Evolutionary conservation across 176 grass and related monocot genomes (phyloP), one percentile per base, ranked within the genome.

Genomic region (Cenchrus americanus): DNA sequence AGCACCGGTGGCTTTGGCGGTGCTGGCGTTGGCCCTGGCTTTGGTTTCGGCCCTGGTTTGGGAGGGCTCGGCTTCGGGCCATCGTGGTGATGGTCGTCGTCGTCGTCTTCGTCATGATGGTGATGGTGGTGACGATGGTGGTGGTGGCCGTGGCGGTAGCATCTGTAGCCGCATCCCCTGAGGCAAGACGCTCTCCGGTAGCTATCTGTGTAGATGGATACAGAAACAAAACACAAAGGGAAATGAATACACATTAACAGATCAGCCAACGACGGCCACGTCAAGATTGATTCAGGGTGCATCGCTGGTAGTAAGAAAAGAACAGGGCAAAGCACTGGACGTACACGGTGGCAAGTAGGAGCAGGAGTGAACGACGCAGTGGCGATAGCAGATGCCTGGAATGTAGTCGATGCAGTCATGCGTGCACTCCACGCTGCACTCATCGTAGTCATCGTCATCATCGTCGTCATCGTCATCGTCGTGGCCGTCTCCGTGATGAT

Each of bases 171-270:
- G 78, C 83, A 89, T 24, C 5, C 27, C 26, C 63, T 71, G 72
- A 72, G 71, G 72, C 83, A 89, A 6, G 24, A 15, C 5, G 1
- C 6, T 68, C 24, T 69, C 46, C 1, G 2, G 1, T 41, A 71
- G 18, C 65, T 57, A 71, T 72, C 88, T 88, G 82, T 88, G 82
- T 13, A 49, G 47, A 60, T 37, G 19, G 6, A 53, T 18, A 37
- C 34, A 50, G 21, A 30, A 43, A 62, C 9, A 1, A 8, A 22
- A 23, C 57, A 60, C 13, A 61, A 42, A 71, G 5, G 2, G 3
- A 4, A 4, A 13, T 53, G 46, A 37, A 37, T 37, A 4, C 5
- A 14, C 5, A 14, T 62, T 6, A 22, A 18, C 8, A 21, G 5
- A 30, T 30, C 27, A 27, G 58, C 22, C 64, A 74, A 15, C 48